Percentiles rank a stretch among this genome's conserved stretches.
These are phyloP conservation scores for Amanita inopinata DNA, from an alignment of 768 basidiomycete species.

Conservation along the genomic window DNA sequence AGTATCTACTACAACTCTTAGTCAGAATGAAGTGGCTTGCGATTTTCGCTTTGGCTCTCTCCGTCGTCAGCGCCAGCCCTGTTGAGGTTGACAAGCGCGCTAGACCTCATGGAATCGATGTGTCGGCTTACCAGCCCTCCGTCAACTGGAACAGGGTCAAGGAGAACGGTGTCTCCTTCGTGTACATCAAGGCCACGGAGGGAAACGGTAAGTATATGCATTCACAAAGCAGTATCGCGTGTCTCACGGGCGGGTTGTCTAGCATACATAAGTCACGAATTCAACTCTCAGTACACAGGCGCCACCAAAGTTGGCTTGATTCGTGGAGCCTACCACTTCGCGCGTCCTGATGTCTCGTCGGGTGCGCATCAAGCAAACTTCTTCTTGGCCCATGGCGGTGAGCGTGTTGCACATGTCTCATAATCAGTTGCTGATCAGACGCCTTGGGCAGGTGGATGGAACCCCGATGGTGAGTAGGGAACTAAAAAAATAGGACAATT, in stretches of 20 bases:
- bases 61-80: conserved; percentile 3
- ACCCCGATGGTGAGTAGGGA: conserved; percentile 27
- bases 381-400: conserved; percentile 50
- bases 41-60: neutral
- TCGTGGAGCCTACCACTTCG: conserved; percentile 54
- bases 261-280: conserved; percentile 34
- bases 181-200: conserved; percentile 63
- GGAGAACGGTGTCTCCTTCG: conserved; percentile 42
- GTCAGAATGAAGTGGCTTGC: conserved; percentile 8
- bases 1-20: neutral
- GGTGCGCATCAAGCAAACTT: conserved; percentile 52
- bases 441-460: conserved; percentile 36
- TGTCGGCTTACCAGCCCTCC: conserved; percentile 38
- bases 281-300: conserved; percentile 42
- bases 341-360: conserved; percentile 39
- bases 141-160: conserved; percentile 45
- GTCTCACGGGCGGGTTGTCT: neutral
- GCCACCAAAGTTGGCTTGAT: conserved; percentile 48
- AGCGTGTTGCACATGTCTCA: neutral
- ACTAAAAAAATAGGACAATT: conserved; percentile 10
- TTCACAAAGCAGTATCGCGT: neutral
- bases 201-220: conserved; percentile 32
- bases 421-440: neutral
- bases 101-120: conserved; percentile 44
- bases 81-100: neutral